Evolutionary conservation across 805 yeast species (phyloP).

Genomic region (Saccharomycopsis vini): DNA sequence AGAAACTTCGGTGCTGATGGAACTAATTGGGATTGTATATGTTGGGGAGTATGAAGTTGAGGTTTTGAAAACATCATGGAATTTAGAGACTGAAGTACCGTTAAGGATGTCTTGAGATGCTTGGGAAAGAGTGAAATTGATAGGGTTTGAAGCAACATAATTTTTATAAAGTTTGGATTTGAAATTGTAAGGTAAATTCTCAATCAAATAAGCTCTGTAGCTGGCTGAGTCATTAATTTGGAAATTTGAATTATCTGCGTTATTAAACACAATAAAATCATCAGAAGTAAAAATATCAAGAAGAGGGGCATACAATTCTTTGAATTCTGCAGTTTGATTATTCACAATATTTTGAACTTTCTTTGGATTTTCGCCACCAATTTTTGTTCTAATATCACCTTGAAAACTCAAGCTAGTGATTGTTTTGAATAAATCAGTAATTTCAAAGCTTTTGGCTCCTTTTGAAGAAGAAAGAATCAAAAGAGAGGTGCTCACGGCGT

Average conservation of each 20-base stretch:
- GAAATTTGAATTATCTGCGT: constrained; percentile 22
- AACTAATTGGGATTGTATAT: not conserved
- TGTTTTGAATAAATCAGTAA: constrained; percentile 59
- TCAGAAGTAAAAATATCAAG: constrained; percentile 34
- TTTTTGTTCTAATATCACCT: constrained; percentile 81
- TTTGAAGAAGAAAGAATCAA: constrained; percentile 37
- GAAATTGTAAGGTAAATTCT: constrained; percentile 42
- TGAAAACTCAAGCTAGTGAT: constrained; percentile 75
- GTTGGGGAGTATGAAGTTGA: constrained; percentile 1
- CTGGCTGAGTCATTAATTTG: constrained; percentile 28
- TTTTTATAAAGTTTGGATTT: constrained; percentile 31
- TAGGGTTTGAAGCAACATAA: not conserved
- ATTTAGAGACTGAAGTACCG: not conserved
- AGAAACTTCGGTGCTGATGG: not conserved
- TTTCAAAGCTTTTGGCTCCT: constrained; percentile 34
- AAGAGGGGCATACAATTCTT: constrained; percentile 64
- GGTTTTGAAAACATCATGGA: constrained; percentile 18
- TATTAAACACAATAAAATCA: constrained; percentile 10
- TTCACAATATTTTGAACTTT: constrained; percentile 79
- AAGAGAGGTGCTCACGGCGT: constrained; percentile 65
- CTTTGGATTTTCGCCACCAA: constrained; percentile 88
- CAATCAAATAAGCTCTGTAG: constrained; percentile 35
- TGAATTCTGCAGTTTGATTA: constrained; percentile 64
- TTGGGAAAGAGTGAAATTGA: not conserved
- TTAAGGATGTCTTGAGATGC: not conserved